phyloP scores from a whole-genome alignment of 345 rosid species.

The Eucalyptus erythrocorys region DNA sequence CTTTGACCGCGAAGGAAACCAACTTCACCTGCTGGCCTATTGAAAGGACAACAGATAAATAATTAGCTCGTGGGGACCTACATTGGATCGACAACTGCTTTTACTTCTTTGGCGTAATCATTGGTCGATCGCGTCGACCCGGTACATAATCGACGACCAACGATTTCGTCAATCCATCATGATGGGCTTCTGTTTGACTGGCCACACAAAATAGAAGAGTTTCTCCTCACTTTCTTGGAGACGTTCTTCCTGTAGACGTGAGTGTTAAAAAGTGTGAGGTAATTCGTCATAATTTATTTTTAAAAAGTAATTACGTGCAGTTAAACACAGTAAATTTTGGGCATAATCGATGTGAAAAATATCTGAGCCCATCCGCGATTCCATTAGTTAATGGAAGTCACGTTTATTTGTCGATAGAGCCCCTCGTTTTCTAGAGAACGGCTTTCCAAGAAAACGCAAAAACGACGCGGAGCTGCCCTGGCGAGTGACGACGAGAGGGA shows the following conservation, averaged over 20 bases:
- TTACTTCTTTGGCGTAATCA: background rate
- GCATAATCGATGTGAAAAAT: background rate
- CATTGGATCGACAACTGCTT: background rate
- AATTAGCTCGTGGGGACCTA: background rate
- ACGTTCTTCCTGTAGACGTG: background rate
- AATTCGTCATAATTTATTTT: background rate
- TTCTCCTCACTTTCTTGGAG: background rate
- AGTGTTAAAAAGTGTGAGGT: background rate
- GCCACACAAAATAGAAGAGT: accelerated
- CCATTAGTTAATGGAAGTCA: background rate
- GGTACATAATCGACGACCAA: background rate
- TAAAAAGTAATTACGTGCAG: no score
- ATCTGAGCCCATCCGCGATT: background rate
- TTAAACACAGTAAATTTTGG: background rate
- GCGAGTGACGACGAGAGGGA: background rate
- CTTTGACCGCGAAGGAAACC: background rate
- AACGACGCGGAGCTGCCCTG: background rate
- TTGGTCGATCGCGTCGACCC: accelerated
- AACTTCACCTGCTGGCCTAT: background rate
- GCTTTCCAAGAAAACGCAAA: background rate
- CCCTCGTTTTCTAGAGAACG: background rate
- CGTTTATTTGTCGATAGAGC: background rate
- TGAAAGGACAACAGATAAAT: background rate
- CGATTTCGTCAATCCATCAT: no score
- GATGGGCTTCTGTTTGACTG: background rate